These are phyloP conservation scores for Blastobotrys americana DNA, from an alignment of 805 yeast genomes.

Conservation along the genomic window DNA sequence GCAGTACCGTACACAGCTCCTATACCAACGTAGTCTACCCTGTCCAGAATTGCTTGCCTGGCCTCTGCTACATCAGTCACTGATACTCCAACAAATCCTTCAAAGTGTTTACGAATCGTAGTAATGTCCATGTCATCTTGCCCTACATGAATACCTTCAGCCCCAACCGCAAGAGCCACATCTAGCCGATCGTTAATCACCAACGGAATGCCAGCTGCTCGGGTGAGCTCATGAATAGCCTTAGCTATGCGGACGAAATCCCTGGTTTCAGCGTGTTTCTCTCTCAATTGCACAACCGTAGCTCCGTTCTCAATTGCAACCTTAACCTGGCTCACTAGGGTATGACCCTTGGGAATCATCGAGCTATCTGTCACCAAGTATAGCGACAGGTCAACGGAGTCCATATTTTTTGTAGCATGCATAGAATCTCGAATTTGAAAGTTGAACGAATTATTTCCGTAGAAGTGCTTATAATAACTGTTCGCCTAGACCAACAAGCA, in stretches of 20 bases:
- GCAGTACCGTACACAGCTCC: constrained; percentile 70
- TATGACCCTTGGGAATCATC: constrained; percentile 55
- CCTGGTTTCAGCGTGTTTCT: constrained; percentile 61
- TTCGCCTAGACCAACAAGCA: too few species aligned
- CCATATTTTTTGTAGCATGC: background rate
- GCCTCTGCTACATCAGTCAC: constrained; percentile 56
- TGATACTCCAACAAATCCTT: constrained; percentile 80
- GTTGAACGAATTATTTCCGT: too few species aligned
- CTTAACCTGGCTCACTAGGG: constrained; percentile 52
- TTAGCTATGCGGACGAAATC: constrained; percentile 59
- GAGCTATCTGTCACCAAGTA: constrained; percentile 77
- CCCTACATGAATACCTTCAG: constrained; percentile 90
- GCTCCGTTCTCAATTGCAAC: constrained; percentile 64
- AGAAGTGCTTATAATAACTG: too few species aligned
- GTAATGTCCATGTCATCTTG: constrained; percentile 73
- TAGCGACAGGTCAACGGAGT: constrained; percentile 47
- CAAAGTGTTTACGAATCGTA: constrained; percentile 45
- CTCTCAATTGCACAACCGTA: constrained; percentile 77
- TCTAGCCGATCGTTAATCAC: constrained; percentile 83
- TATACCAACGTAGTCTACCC: constrained; percentile 75
- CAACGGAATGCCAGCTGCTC: constrained; percentile 56
- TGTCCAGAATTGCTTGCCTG: constrained; percentile 40
- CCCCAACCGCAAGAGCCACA: constrained; percentile 81
- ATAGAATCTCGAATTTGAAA: too few species aligned
- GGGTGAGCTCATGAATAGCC: constrained; percentile 55